These are phyloP conservation scores for Boletus holoroseus DNA, from an alignment of 1,284 basidiomycete genomes.

Conservation along the genomic window DNA sequence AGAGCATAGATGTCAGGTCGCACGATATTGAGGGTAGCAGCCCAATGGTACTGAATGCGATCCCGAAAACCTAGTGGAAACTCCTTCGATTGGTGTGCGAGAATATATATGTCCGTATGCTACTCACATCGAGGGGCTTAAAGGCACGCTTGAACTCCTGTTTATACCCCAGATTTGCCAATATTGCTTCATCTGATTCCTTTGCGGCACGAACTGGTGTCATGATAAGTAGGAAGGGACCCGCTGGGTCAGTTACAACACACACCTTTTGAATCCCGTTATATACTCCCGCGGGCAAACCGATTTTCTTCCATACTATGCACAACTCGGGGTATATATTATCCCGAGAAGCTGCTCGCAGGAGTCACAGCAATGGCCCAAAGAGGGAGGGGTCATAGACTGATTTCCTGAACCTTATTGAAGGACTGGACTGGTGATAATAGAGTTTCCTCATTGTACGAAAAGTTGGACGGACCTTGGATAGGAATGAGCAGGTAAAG, in stretches of 20 bases:
- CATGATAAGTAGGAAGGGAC: constrained; percentile 1
- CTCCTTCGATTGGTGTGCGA: neutral
- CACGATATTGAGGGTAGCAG: constrained; percentile 41
- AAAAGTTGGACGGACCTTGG: neutral
- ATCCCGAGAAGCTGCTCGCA: neutral
- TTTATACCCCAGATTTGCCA: constrained; percentile 39
- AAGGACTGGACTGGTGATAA: too few relatives aligned
- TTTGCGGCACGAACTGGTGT: neutral
- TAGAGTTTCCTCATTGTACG: neutral
- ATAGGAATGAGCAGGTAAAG: neutral
- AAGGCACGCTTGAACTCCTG: constrained; percentile 40
- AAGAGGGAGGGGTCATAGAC: neutral
- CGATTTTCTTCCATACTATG: neutral
- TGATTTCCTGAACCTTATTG: neutral
- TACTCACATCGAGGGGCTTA: constrained; percentile 21
- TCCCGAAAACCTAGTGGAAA: constrained; percentile 30
- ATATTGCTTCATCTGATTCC: constrained; percentile 29
- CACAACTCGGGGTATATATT: neutral
- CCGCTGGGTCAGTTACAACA: neutral
- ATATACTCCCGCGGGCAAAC: neutral
- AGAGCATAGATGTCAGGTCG: constrained; percentile 2
- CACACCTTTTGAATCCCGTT: neutral
- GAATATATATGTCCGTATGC: neutral
- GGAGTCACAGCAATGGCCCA: too few relatives aligned
- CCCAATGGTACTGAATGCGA: constrained; percentile 39